phyloP scores from a whole-genome alignment of 331 rosid species.

The Pyracantha coccinea region DNA sequence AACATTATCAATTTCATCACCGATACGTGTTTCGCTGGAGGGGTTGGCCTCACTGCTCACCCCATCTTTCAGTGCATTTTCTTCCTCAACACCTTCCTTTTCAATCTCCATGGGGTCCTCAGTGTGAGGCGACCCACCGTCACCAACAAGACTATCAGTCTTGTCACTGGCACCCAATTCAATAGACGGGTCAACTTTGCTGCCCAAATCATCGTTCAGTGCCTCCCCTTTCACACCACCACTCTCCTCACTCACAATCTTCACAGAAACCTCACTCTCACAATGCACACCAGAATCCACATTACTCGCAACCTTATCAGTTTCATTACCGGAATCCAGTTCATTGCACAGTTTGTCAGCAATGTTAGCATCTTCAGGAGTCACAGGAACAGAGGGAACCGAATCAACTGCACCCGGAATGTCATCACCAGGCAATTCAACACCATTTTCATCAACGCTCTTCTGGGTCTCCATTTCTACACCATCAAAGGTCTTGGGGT shows the following conservation, averaged over 20 bases:
- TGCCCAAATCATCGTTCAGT: neutral
- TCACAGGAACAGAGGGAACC: neutral
- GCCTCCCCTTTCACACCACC: neutral
- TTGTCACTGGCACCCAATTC: neutral
- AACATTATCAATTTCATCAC: neutral
- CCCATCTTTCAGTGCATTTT: neutral
- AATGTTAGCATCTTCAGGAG: neutral
- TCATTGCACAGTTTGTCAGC: neutral
- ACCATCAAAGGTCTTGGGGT: neutral
- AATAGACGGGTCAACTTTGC: neutral
- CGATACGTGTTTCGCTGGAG: neutral
- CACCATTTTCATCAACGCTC: neutral
- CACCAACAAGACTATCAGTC: neutral
- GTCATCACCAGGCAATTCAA: neutral
- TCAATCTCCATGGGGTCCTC: neutral
- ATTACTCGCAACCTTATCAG: neutral
- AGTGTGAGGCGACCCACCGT: neutral
- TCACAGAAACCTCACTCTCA: neutral
- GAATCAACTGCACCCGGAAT: neutral
- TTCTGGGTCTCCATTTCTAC: conserved; percentile 5
- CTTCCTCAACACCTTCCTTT: neutral
- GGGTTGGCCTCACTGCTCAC: neutral
- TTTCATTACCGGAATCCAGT: neutral
- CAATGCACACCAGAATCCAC: neutral
- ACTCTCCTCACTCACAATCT: neutral